These are phyloP conservation scores for Sanghuangporus weigelae DNA, from an alignment of 1,284 basidiomycete species.

Conservation along the genomic window DNA sequence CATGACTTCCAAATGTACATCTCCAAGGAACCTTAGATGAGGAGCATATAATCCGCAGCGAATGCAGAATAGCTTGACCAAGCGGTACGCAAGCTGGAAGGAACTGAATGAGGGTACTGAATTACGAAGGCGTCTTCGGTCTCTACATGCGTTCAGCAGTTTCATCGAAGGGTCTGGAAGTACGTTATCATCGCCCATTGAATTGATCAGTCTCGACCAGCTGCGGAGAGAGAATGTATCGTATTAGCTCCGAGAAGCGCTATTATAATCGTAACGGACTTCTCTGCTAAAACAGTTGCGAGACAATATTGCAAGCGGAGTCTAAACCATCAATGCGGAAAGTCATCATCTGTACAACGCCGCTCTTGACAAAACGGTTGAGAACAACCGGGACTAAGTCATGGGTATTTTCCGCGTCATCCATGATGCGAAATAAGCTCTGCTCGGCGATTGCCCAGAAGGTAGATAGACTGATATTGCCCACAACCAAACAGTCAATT, in stretches of 20 bases:
- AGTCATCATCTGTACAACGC: slow-evolving; percentile 23
- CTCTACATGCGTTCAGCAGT: slow-evolving; percentile 22
- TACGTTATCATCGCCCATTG: slow-evolving; percentile 13
- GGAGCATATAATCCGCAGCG: slow-evolving; percentile 19
- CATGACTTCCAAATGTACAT: slow-evolving; percentile 22
- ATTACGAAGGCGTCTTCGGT: slow-evolving; percentile 15
- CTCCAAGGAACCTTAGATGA: slow-evolving; percentile 21
- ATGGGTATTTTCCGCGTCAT: not conserved
- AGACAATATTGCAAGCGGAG: slow-evolving; percentile 24
- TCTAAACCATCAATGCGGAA: slow-evolving; percentile 18
- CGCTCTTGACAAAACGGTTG: slow-evolving; percentile 21
- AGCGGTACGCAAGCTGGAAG: slow-evolving; percentile 22
- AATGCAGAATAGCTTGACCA: slow-evolving; percentile 19
- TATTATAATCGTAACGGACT: slow-evolving; percentile 16
- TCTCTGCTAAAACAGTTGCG: slow-evolving; percentile 18
- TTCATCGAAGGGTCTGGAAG: slow-evolving; percentile 19
- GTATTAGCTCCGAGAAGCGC: not conserved
- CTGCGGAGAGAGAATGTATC: slow-evolving; percentile 1
- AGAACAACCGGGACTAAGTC: slow-evolving; percentile 4
- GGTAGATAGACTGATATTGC: slow-evolving; percentile 20
- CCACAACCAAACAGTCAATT: slow-evolving; percentile 23
- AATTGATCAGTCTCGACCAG: slow-evolving; percentile 9
- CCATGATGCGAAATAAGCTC: not conserved
- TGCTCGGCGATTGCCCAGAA: slow-evolving; percentile 21
- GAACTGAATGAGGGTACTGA: slow-evolving; percentile 14